Percentiles rank a stretch among this genome's conserved stretches.
Conservation (phyloP, 139 green algal species). For the Klebsormidium nitens region DNA sequence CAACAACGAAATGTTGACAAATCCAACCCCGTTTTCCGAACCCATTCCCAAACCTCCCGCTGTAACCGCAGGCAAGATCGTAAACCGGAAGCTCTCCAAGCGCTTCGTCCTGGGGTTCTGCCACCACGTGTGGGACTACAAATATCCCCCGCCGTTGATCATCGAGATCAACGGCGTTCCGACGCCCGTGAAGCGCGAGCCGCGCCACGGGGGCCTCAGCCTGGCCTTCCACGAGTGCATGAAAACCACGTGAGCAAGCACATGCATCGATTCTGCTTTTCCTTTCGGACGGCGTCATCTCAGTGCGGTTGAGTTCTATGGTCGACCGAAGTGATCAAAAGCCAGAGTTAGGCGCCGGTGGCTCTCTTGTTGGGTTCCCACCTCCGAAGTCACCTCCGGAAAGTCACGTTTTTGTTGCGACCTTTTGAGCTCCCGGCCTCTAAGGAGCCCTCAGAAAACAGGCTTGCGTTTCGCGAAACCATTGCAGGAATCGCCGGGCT, state of each 20-base stretch:
- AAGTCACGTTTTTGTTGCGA: background rate
- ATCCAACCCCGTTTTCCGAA: constrained; percentile 2
- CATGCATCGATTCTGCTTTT: too few species aligned
- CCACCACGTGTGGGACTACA: too few species aligned
- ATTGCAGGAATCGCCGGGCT: constrained; percentile 1
- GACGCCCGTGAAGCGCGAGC: background rate
- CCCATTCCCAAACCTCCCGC: background rate
- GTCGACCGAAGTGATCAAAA: background rate
- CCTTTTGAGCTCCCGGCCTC: background rate
- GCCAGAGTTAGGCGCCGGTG: too few species aligned
- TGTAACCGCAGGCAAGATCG: constrained; percentile 1
- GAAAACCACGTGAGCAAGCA: constrained; percentile 5
- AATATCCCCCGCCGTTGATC: too few species aligned
- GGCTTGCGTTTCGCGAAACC: background rate
- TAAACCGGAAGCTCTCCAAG: background rate
- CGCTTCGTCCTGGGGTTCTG: too few species aligned
- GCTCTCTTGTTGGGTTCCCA: too few species aligned
- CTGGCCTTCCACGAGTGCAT: background rate
- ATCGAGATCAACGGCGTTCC: background rate
- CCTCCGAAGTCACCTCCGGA: too few species aligned
- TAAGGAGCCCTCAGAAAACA: background rate
- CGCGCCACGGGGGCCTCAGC: background rate
- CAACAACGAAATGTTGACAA: constrained; percentile 3
- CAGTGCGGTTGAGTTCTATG: too few species aligned
- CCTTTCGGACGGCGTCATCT: too few species aligned